Percentiles rank a stretch among this genome's conserved stretches.
Conservation (phyloP, 1,139 yeast species). For the Candida labiduridarum region DNA sequence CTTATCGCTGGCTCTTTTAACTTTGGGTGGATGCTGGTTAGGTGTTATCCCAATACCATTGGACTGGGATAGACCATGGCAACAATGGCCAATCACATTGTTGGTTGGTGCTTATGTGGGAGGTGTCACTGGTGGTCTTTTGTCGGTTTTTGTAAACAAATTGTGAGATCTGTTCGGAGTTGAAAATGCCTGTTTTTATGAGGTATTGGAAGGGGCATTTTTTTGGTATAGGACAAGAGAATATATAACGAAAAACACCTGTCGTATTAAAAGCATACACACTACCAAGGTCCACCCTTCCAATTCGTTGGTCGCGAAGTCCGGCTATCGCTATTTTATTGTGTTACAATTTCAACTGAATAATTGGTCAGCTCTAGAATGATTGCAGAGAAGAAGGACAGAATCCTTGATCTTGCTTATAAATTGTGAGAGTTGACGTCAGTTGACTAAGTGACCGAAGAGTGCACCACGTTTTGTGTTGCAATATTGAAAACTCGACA, state of each 20-base stretch:
- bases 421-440: not conserved
- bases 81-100: constrained; percentile 92
- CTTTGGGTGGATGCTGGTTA: constrained; percentile 81
- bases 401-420: not conserved
- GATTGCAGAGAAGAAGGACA: too few relatives aligned
- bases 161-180: not conserved
- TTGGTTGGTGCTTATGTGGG: constrained; percentile 82
- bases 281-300: too few relatives aligned
- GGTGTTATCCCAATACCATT: constrained; percentile 94
- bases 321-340: too few relatives aligned
- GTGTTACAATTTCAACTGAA: too few relatives aligned
- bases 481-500: too few relatives aligned
- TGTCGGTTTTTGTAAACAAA: constrained; percentile 17
- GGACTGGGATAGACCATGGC: constrained; percentile 99
- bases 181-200: not conserved
- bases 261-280: too few relatives aligned
- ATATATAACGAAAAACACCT: too few relatives aligned
- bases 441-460: not conserved
- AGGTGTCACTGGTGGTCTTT: constrained; percentile 54
- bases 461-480: not conserved
- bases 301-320: too few relatives aligned
- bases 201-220: not conserved
- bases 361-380: too few relatives aligned
- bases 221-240: too few relatives aligned
- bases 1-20: constrained; percentile 47